Conservation (phyloP, 441 rosid species). For the Erodium texanum region DNA sequence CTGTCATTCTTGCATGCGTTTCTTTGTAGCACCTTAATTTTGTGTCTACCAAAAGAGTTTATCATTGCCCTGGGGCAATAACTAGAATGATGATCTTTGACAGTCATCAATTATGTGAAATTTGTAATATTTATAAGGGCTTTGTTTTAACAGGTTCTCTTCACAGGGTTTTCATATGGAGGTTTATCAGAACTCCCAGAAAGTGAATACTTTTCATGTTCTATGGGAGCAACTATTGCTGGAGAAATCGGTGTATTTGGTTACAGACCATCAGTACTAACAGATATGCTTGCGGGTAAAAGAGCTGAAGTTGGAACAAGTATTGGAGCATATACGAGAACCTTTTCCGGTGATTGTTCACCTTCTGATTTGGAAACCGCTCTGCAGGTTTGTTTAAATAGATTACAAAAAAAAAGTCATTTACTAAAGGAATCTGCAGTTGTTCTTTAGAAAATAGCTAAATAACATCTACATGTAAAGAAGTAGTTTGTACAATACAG, state of each 20-base stretch:
- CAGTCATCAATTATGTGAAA: slow-evolving; percentile 6
- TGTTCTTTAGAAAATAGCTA: no score
- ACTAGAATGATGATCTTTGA: slow-evolving; percentile 3
- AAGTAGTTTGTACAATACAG: no score
- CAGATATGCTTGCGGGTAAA: slow-evolving; percentile 96
- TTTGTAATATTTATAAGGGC: slow-evolving; percentile 18
- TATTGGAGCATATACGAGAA: slow-evolving; percentile 83
- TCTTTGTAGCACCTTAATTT: not conserved
- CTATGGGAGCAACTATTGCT: slow-evolving; percentile 93
- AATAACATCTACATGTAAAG: no score
- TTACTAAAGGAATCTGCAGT: not conserved
- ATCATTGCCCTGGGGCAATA: not conserved
- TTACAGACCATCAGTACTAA: slow-evolving; percentile 66
- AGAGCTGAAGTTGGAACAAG: slow-evolving; percentile 91
- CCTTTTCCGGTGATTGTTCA: slow-evolving; percentile 88
- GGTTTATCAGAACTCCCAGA: slow-evolving; percentile 90
- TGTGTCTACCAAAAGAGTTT: not conserved
- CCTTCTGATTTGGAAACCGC: slow-evolving; percentile 92
- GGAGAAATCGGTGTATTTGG: slow-evolving; percentile 95
- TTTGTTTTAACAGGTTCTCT: slow-evolving; percentile 62
- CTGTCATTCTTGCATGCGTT: not conserved
- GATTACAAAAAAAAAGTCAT: not conserved
- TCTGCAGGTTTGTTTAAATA: slow-evolving; percentile 59
- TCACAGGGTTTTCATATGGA: slow-evolving; percentile 91
- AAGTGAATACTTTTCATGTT: slow-evolving; percentile 73